Base-by-base conservation (phyloP, 2,329 filamentous ascomycete species). In the Alternaria triticina region DNA sequence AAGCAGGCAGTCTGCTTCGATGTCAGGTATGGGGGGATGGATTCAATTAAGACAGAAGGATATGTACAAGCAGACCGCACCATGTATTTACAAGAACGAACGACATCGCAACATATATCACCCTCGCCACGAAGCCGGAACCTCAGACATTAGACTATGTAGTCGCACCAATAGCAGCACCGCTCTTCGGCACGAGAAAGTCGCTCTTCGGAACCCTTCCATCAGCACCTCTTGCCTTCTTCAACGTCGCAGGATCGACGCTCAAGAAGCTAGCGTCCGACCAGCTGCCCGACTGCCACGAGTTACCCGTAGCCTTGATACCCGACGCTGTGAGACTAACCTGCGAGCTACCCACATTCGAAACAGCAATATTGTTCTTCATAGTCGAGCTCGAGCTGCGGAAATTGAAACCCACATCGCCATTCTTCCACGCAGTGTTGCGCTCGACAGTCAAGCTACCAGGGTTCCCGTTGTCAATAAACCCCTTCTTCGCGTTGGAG, bases 391-490 rank as follows among this genome's bases (percentile, higher is more conserved):
- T 74, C 22, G 79, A 77, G 43, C 71, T 75, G 23, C 72, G 68
- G 56, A 82, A 74, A 54, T 80, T 73, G 73, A 83, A 82, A 5
- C 82, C 82, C 9, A 79, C 74, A 22, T 79, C 80, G 4, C 75
- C 80, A 47, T 85, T 84, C 61, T 81, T 81, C 79, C 80, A 85
- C 7, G 83, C 82, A 1, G 82, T 84, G 71, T 83, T 84, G 58
- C 81, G 76, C 20, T 77, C 74, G 25, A 84, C 67, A 1, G 70
- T 75, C 54, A 84, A 73, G 40, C 68, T 74, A 0, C 82, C 83
- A 0, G 80, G 75, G 67, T 84, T 81, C 12, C 77, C 77, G 60
- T 84, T 84, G 52, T 85, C 82, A 5, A 81, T 83, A 70, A 84
- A 84, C 0, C 83, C 83, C 64, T 84, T 83, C 58, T 77, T 79